Percentiles rank a stretch among this genome's conserved stretches.
Evolutionary conservation across 352 stramenopile genomes (phyloP).

Genomic region (Elongisporangium undulatum): DNA sequence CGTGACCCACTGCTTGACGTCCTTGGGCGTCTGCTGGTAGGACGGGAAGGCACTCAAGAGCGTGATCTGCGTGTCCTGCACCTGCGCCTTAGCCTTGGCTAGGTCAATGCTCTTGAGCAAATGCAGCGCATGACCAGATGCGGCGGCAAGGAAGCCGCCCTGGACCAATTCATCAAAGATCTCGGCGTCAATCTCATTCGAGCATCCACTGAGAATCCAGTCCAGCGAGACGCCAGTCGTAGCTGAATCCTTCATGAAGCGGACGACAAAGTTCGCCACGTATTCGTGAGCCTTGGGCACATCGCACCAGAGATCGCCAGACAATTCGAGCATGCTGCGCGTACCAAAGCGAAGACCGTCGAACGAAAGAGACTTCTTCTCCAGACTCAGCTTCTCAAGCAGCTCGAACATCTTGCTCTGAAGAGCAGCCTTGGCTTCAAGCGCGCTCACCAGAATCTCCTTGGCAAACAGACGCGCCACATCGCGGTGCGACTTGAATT

Average conservation of each 20-base stretch:
- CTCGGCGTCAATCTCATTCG: conserved; percentile 44
- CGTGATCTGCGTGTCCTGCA: conserved; percentile 46
- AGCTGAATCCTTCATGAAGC: conserved; percentile 60
- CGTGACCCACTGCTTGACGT: conserved; percentile 66
- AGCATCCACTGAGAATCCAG: conserved; percentile 55
- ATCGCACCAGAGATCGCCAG: conserved; percentile 73
- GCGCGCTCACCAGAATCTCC: conserved; percentile 49
- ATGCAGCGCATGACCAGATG: conserved; percentile 45
- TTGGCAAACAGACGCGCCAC: conserved; percentile 52
- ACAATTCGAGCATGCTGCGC: conserved; percentile 52
- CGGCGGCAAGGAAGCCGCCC: conserved; percentile 55
- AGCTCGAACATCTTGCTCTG: conserved; percentile 65
- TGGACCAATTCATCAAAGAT: conserved; percentile 67
- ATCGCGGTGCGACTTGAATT: conserved; percentile 58
- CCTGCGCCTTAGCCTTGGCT: conserved; percentile 44
- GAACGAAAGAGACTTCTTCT: conserved; percentile 53
- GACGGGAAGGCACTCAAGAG: conserved; percentile 53
- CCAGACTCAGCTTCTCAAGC: conserved; percentile 56
- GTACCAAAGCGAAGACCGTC: conserved; percentile 55
- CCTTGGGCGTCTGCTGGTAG: conserved; percentile 38
- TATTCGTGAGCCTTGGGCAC: conserved; percentile 81
- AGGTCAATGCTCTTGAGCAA: conserved; percentile 28
- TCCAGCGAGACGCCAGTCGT: conserved; percentile 60
- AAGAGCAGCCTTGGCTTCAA: conserved; percentile 57
- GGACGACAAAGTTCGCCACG: conserved; percentile 60